Base-by-base conservation (phyloP, 108 stramenopile species). In the Cyclotella choctawhatcheeana region DNA sequence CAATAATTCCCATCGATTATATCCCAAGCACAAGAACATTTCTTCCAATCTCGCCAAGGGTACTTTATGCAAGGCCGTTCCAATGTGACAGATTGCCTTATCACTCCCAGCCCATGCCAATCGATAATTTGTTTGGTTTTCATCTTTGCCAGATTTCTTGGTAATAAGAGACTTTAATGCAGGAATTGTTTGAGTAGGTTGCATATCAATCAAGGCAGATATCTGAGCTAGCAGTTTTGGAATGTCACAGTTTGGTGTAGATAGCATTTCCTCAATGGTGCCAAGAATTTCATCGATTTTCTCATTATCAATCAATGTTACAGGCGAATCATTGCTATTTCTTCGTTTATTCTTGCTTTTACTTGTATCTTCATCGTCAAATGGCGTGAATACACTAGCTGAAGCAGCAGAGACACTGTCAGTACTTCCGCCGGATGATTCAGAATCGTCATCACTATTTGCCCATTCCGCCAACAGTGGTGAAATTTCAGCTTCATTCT, bases 11-110 rank as follows among this genome's bases (percentile, higher is more conserved):
- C 92, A 69, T 48, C 82, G 77, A 27, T 78, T 77, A 25, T 70
- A 68, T 0, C 83, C 79, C 72, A 86, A 78, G 31, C 74, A 77
- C 30, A 93, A 44, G 67, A 86, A 96, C 3, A 93, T 74, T 76
- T 93, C 92, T 58, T 96, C 87, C 82, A 93, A 70, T 30, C 92
- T 72, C 24, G 92, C 94, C 67, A 96, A 64, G 31, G 95, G 95
- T 0, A 96, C 92, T 63, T 92, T 92, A 81, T 96, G 95, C 33
- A 93, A 59, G 10, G 91, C 87, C 20, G 92, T 96, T 0, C 95
- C 95, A 32, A 96, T 44, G 47, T 89, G 85, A 53, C 89, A 88
- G 27, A 96, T 71, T 20, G 92, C 88, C 50, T 82, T 69, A 63
- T 96, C 92, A 24, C 72, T 67, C 13, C 89, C 93, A 1, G 87